These are phyloP conservation scores for Papiliotrema nemorosa DNA, from an alignment of 1,284 basidiomycete genomes.

Conservation along the genomic window DNA sequence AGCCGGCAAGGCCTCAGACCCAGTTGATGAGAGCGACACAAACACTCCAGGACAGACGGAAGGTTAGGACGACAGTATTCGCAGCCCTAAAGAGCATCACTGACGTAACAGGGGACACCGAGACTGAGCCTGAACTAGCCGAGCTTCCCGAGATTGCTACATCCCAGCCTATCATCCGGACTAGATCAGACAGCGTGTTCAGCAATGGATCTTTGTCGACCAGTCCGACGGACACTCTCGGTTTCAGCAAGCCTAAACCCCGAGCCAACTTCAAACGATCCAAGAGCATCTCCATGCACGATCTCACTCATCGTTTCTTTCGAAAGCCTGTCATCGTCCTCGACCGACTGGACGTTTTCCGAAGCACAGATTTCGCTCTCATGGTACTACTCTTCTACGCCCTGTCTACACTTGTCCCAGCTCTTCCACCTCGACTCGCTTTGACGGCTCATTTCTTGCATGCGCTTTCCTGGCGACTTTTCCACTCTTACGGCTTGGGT, in stretches of 20 bases:
- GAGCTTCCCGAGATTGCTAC: conserved; percentile 27
- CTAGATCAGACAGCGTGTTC: conserved; percentile 28
- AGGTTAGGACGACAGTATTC: conserved; percentile 51
- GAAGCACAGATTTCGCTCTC: conserved; percentile 66
- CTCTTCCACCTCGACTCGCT: conserved; percentile 46
- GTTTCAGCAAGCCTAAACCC: neutral
- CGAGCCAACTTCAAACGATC: conserved; percentile 11
- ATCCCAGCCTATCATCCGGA: conserved; percentile 15
- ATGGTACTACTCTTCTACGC: conserved; percentile 60
- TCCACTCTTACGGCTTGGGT: conserved; percentile 88
- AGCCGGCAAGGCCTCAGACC: neutral
- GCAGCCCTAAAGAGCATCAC: neutral
- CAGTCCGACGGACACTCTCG: conserved; percentile 5
- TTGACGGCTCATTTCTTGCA: conserved; percentile 73
- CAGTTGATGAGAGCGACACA: neutral
- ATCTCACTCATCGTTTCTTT: conserved; percentile 87
- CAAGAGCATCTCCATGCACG: conserved; percentile 66
- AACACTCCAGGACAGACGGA: conserved; percentile 67
- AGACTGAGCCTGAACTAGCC: conserved; percentile 56
- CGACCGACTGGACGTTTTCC: conserved; percentile 77
- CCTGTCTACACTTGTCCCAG: conserved; percentile 50
- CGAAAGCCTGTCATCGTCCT: conserved; percentile 79
- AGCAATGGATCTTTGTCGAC: conserved; percentile 14
- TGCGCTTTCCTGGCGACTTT: conserved; percentile 77
- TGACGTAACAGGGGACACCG: conserved; percentile 55